These are phyloP conservation scores for Lactarius sp. DNA, from an alignment of 768 basidiomycete genomes.

Conservation along the genomic window DNA sequence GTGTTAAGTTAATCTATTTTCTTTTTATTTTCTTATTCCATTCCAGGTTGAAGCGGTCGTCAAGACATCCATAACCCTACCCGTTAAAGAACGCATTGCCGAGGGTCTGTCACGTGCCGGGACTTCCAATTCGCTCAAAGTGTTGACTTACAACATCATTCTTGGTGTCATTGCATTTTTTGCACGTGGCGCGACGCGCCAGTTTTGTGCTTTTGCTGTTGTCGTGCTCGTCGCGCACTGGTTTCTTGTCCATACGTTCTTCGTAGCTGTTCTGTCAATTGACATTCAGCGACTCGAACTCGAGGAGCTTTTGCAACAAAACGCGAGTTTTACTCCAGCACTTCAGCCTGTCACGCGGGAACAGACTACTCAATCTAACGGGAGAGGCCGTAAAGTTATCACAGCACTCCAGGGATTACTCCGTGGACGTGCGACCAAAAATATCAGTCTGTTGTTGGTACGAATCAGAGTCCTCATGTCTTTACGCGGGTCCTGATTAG, in stretches of 20 bases:
- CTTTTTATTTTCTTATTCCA: slow-evolving; percentile 27
- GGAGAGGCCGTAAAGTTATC: slow-evolving; percentile 43
- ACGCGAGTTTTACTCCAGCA: slow-evolving; percentile 49
- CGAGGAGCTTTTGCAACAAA: slow-evolving; percentile 79
- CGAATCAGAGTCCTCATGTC: slow-evolving; percentile 24
- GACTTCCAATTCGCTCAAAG: slow-evolving; percentile 87
- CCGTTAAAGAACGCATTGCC: slow-evolving; percentile 89
- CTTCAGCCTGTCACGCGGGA: slow-evolving; percentile 30
- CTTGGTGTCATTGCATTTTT: slow-evolving; percentile 72
- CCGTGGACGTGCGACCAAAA: slow-evolving; percentile 64
- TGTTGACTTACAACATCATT: slow-evolving; percentile 79
- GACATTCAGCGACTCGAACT: slow-evolving; percentile 94
- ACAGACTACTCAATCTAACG: slow-evolving; percentile 29
- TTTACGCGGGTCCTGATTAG: slow-evolving; percentile 1
- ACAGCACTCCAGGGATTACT: slow-evolving; percentile 44
- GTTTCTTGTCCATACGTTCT: slow-evolving; percentile 96
- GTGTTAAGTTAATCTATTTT: slow-evolving; percentile 28
- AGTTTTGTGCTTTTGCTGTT: slow-evolving; percentile 91
- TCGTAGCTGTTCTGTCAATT: slow-evolving; percentile 89
- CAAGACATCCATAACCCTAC: slow-evolving; percentile 76
- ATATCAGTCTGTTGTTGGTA: slow-evolving; percentile 77
- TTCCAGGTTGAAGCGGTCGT: slow-evolving; percentile 77
- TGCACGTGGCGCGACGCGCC: slow-evolving; percentile 75
- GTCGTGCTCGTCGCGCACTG: slow-evolving; percentile 95
- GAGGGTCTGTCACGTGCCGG: slow-evolving; percentile 86